Evolutionary conservation across 805 yeast species (phyloP), one percentile per base, ranked within the genome.

Genomic region (Yamadazyma endophytica): DNA sequence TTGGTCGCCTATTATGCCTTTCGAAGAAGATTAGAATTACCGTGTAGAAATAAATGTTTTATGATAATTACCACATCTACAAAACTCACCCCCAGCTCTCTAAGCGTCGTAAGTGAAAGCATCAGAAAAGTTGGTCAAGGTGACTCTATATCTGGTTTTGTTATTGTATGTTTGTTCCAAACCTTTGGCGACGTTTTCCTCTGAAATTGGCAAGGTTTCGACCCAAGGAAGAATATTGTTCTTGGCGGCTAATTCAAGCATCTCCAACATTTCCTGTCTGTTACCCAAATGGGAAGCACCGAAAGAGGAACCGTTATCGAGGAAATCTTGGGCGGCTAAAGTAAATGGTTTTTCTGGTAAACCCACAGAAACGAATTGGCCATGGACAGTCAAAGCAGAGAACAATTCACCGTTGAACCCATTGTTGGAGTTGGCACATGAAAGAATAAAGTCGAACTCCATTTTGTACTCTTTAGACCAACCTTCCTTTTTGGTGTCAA

Each of bases 241-340:
- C 44, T 77, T 68, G 13, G 73, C 75, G 13, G 88, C 83, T 40
- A 83, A 51, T 26, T 76, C 62, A 44, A 84, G 66, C 77, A 84
- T 72, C 42, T 79, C 82, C 27, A 65, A 51, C 45, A 82, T 81
- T 59, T 82, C 89, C 29, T 54, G 55, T 52, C 77, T 76, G 28
- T 81, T 70, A 26, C 78, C 92, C 54, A 73, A 61, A 36, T 66
- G 64, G 9, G 87, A 77, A 7, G 81, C 66, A 32, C 79, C 82
- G 38, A 76, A 59, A 26, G 68, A 59, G 30, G 71, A 55, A 33
- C 77, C 82, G 25, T 58, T 61, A 13, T 54, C 42, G 42, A 78
- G 58, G 58, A 77, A 75, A 17, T 73, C 55, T 50, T 65, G 61
- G 32, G 83, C 80, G 28, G 65, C 54, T 25, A 75, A 68, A 20